Conservation (phyloP, 805 yeast genomes). For the Ogataea pilisensis region DNA sequence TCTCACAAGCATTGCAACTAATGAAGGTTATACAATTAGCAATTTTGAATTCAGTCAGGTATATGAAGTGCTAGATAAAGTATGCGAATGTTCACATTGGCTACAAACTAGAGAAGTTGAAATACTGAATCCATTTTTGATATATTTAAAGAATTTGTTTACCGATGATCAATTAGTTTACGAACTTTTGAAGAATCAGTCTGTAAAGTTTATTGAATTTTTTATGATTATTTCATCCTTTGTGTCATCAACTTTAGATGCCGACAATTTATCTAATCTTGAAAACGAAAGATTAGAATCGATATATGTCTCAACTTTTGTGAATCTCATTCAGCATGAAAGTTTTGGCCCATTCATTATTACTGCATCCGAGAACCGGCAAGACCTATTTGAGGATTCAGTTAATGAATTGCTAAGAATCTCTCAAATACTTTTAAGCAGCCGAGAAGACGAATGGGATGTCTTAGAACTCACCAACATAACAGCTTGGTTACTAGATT, state of each 20-base stretch:
- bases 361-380: conserved; percentile 2
- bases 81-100: not conserved
- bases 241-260: conserved; percentile 1
- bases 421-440: conserved; percentile 35
- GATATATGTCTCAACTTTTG: conserved; percentile 22
- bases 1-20: too few species aligned
- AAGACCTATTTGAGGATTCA: conserved; percentile 1
- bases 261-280: conserved; percentile 16
- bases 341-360: conserved; percentile 28
- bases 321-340: conserved; percentile 29
- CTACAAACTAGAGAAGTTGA: not conserved
- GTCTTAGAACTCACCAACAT: conserved; percentile 34
- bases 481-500: conserved; percentile 38
- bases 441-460: conserved; percentile 38
- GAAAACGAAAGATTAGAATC: conserved; percentile 13
- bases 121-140: conserved; percentile 7
- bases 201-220: conserved; percentile 4
- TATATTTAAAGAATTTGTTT: conserved; percentile 11
- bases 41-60: too few species aligned
- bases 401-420: conserved; percentile 22
- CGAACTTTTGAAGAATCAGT: conserved; percentile 4
- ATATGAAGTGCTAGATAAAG: too few species aligned
- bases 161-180: conserved; percentile 10
- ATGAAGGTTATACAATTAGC: too few species aligned
- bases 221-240: not conserved